phyloP scores from a whole-genome alignment of 768 basidiomycete species.

The Pleurotus giganteus region DNA sequence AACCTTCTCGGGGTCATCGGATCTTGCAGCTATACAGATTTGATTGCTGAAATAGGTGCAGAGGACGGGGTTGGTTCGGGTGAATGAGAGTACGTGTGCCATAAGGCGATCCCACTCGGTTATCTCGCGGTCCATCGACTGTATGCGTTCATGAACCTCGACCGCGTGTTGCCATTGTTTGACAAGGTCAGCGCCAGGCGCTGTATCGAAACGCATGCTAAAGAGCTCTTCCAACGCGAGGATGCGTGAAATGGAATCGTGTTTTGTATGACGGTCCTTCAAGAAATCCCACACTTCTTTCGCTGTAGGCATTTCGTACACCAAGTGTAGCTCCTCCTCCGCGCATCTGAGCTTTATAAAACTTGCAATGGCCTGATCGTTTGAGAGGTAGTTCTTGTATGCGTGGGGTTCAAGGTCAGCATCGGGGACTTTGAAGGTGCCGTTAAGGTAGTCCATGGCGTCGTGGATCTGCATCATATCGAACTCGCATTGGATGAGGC shows the following conservation, averaged over 20 bases:
- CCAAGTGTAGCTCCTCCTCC: background rate
- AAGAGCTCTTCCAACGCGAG: slow-evolving; percentile 17
- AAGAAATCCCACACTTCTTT: slow-evolving; percentile 15
- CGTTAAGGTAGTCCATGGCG: background rate
- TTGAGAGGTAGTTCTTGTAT: background rate
- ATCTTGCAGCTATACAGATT: too few relatives aligned
- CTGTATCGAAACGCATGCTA: slow-evolving; percentile 3
- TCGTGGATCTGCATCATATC: too few relatives aligned
- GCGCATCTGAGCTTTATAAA: background rate
- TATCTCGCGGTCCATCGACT: slow-evolving; percentile 17
- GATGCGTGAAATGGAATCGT: slow-evolving; percentile 16
- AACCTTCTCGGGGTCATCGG: background rate
- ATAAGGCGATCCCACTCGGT: slow-evolving; percentile 12
- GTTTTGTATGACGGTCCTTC: slow-evolving; percentile 13
- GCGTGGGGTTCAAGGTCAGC: background rate
- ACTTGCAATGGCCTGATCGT: background rate
- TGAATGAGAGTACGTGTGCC: background rate
- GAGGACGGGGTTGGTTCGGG: background rate
- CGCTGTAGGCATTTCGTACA: background rate
- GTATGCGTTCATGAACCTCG: slow-evolving; percentile 15
- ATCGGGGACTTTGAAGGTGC: background rate
- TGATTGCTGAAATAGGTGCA: background rate
- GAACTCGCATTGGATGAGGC: too few relatives aligned
- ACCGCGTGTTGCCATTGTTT: background rate
- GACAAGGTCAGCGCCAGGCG: slow-evolving; percentile 1